Base-by-base conservation (phyloP, 2,329 filamentous ascomycete species). In the Plectosphaerella sp. region DNA sequence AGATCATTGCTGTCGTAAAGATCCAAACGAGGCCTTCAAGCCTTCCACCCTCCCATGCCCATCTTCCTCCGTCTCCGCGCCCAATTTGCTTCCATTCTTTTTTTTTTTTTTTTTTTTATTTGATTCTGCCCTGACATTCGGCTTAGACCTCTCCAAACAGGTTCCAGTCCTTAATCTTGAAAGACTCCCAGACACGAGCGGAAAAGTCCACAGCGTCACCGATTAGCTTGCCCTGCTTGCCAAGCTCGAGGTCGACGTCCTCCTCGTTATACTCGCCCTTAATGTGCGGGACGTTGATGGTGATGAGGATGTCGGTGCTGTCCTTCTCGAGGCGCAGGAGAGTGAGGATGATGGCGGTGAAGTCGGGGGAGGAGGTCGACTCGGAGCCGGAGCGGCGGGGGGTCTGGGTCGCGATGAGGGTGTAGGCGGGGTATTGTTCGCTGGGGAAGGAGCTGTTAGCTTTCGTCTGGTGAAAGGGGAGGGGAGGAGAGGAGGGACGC, bases 221-320 rank as follows among this genome's bases (percentile, higher is more conserved):
- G 61, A 89, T 85, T 57, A 89, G 71, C 67, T 83, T 78, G 4
- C 86, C 88, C 62, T 80, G 79, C 64, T 80, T 84, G 15, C 84
- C 84, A 52, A 83, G 69, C 63, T 83, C 78, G 52, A 86, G 70
- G 63, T 89, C 83, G 15, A 93, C 82, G 33, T 90, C 85, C 9
- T 87, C 85, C 67, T 85, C 82, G 61, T 85, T 77, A 65, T 91
- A 91, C 67, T 88, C 83, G 56, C 86, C 86, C 60, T 82, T 78
- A 59, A 91, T 86, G 64, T 94, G 87, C 25, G 92, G 93, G 47
- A 96, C 88, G 69, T 96, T 97, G 64, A 96, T 83, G 41, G 89
- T 89, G 56, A 96, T 83, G 46, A 96, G 74, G 39, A 97, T 73
- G 69, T 97, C 93, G 1, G 92, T 93, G 52, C 76, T 77, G 64